phyloP scores from a whole-genome alignment of 2,329 filamentous ascomycete species.

The Macrophomina phaseolina region DNA sequence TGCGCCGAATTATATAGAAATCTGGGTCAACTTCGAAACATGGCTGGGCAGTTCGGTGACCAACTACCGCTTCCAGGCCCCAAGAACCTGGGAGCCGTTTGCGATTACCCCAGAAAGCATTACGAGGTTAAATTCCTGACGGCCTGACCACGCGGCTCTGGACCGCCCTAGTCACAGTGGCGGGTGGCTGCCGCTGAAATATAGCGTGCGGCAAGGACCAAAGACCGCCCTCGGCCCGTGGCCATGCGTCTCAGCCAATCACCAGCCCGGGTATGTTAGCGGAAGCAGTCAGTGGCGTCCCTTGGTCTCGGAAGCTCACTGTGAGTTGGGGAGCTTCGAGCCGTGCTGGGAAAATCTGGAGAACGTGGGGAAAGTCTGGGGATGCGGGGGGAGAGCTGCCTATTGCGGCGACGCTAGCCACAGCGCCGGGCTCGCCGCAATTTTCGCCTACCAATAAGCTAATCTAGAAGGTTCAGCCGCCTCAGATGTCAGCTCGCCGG shows the following conservation, averaged over 20 bases:
- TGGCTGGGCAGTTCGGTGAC: not conserved
- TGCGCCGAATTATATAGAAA: not conserved
- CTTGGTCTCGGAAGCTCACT: not conserved
- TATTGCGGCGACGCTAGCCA: not conserved
- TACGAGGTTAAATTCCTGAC: not conserved
- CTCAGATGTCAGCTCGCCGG: not conserved
- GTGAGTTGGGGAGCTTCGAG: not conserved
- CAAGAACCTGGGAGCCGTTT: not conserved
- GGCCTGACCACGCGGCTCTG: not conserved
- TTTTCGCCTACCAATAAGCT: not conserved
- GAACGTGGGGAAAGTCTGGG: slow-evolving; percentile 21
- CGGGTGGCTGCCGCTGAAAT: not conserved
- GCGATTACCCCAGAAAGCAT: slow-evolving; percentile 1
- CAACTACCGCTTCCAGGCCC: not conserved
- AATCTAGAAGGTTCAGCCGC: not conserved
- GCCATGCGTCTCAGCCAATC: not conserved
- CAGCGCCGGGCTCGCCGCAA: not conserved
- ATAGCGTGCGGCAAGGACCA: not conserved
- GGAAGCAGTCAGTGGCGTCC: not conserved
- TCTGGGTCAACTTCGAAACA: not conserved
- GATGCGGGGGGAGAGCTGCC: slow-evolving; percentile 8
- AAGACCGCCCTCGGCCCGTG: not conserved
- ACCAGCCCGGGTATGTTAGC: not conserved
- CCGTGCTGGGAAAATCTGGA: not conserved
- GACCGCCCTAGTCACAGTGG: not conserved